phyloP scores from a whole-genome alignment of 2,329 filamentous ascomycete species.

The Catunica adiposa region DNA sequence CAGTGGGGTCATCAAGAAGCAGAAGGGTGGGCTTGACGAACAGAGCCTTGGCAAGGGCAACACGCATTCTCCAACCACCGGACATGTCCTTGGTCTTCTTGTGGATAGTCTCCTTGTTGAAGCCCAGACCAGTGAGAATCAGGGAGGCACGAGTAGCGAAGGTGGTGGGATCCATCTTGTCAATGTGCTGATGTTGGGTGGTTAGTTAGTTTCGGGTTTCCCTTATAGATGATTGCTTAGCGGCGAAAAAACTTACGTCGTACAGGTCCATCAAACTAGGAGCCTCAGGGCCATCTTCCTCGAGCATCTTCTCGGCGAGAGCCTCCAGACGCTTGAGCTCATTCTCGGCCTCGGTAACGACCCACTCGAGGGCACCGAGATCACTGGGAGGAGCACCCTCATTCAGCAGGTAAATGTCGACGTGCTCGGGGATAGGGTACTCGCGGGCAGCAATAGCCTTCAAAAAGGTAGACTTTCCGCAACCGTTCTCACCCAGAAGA shows the following conservation, averaged over 20 bases:
- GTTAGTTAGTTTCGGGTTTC: slow-evolving; percentile 16
- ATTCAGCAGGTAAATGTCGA: slow-evolving; percentile 97
- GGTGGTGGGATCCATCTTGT: slow-evolving; percentile 95
- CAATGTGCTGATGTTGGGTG: slow-evolving; percentile 56
- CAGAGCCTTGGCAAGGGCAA: slow-evolving; percentile 88
- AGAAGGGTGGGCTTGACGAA: slow-evolving; percentile 96
- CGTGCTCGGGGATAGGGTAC: slow-evolving; percentile 85
- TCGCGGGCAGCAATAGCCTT: slow-evolving; percentile 90
- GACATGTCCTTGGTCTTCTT: slow-evolving; percentile 99
- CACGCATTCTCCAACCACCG: slow-evolving; percentile 99
- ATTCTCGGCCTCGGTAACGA: slow-evolving; percentile 82
- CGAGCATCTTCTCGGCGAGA: slow-evolving; percentile 75
- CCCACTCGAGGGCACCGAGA: slow-evolving; percentile 88
- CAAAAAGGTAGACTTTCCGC: slow-evolving; percentile 93
- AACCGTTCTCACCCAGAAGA: slow-evolving; percentile 94
- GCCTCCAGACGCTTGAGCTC: slow-evolving; percentile 84
- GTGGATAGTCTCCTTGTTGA: slow-evolving; percentile 94
- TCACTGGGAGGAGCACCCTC: slow-evolving; percentile 85
- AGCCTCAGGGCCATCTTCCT: slow-evolving; percentile 81
- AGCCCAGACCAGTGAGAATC: slow-evolving; percentile 94
- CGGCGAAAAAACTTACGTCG: slow-evolving; percentile 52
- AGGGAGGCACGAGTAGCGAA: slow-evolving; percentile 91
- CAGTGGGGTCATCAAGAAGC: slow-evolving; percentile 92
- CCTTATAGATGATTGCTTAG: too few species aligned
- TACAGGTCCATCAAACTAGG: slow-evolving; percentile 86